phyloP scores from a whole-genome alignment of 1,284 basidiomycete species.

The Trichosporon sp. region DNA sequence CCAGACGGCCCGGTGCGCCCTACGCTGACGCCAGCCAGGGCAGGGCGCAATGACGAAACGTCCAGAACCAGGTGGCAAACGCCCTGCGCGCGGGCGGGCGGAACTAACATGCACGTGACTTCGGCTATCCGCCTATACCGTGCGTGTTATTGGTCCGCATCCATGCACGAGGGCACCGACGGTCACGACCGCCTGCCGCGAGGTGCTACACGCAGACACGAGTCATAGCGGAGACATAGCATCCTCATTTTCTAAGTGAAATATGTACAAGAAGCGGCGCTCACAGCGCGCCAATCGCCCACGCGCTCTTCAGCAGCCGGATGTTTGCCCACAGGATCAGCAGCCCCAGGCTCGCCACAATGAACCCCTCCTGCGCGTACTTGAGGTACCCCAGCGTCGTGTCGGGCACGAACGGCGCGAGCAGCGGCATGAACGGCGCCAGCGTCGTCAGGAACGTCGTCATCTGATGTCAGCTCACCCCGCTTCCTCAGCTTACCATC shows the following conservation, averaged over 20 bases:
- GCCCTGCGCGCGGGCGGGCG: not conserved
- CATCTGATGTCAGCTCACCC: not conserved
- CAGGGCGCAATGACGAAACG: not conserved
- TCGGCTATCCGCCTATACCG: not conserved
- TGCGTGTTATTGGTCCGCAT: not conserved
- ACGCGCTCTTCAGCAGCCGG: conserved; percentile 20
- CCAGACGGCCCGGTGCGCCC: no score
- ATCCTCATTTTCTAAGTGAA: not conserved
- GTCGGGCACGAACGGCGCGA: not conserved
- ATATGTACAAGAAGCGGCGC: not conserved
- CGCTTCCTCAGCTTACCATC: not conserved
- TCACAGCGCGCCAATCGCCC: conserved; percentile 19
- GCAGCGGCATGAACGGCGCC: not conserved
- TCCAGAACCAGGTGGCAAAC: conserved; percentile 2
- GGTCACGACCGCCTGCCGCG: no score
- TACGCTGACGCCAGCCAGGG: no score
- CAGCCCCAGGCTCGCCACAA: conserved; percentile 5
- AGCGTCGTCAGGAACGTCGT: not conserved
- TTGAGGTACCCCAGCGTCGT: not conserved
- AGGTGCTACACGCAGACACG: no score
- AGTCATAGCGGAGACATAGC: not conserved
- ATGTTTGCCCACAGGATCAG: conserved; percentile 19
- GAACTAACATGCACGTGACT: not conserved
- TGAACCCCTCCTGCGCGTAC: conserved; percentile 12
- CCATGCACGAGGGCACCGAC: no score